Evolutionary conservation across 2,329 filamentous ascomycete genomes (phyloP).

Genomic region (Ambrosiella xylebori): DNA sequence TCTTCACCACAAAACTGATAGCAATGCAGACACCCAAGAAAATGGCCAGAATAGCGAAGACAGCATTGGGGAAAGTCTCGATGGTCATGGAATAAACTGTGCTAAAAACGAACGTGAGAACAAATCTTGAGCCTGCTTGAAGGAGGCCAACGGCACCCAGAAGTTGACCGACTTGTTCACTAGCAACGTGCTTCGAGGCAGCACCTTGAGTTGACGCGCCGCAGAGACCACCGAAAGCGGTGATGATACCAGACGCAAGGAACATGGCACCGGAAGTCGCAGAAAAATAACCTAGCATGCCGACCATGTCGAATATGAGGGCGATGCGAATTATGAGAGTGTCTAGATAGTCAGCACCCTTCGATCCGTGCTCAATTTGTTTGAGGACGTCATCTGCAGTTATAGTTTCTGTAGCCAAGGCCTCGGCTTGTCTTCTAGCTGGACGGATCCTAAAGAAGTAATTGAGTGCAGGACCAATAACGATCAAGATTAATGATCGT

Average conservation of each 20-base stretch:
- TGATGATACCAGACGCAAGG: slow-evolving; percentile 51
- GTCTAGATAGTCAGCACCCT: slow-evolving; percentile 63
- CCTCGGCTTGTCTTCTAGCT: slow-evolving; percentile 21
- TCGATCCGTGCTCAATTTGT: slow-evolving; percentile 23
- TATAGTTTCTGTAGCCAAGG: slow-evolving; percentile 12
- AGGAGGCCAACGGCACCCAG: slow-evolving; percentile 74
- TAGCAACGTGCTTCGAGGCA: slow-evolving; percentile 79
- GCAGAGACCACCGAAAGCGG: slow-evolving; percentile 67
- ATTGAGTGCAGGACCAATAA: slow-evolving; percentile 59
- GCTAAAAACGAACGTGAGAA: slow-evolving; percentile 71
- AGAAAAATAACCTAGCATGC: slow-evolving; percentile 58
- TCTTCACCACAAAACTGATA: slow-evolving; percentile 5
- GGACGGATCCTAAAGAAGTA: slow-evolving; percentile 50
- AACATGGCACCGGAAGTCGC: slow-evolving; percentile 47
- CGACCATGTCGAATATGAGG: slow-evolving; percentile 58
- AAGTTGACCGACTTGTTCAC: slow-evolving; percentile 67
- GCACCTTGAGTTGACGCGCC: slow-evolving; percentile 70
- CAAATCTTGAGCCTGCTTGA: slow-evolving; percentile 62
- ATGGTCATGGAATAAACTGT: slow-evolving; percentile 73
- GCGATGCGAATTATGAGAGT: slow-evolving; percentile 58
- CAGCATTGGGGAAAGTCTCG: slow-evolving; percentile 56
- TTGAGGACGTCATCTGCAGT: slow-evolving; percentile 4
- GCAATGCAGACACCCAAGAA: slow-evolving; percentile 3
- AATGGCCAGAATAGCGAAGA: slow-evolving; percentile 35
- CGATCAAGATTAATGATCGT: slow-evolving; percentile 58